Evolutionary conservation across 225 moss, liverwort and hornwort species (phyloP).

Genomic region (Sphagnum contortum): DNA sequence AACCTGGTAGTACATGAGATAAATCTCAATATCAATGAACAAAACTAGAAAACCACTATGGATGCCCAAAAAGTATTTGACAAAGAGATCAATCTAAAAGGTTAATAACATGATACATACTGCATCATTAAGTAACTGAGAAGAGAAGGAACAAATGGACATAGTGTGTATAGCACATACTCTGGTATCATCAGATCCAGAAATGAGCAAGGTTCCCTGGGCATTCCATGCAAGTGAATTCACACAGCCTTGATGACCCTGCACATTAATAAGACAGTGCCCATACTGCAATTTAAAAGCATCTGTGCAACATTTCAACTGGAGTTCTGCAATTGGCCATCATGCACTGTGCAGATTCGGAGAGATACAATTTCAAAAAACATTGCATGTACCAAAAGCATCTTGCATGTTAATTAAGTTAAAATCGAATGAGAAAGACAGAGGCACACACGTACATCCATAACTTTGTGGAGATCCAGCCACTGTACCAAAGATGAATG

Average conservation of each 20-base stretch:
- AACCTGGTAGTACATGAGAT: conserved; percentile 40
- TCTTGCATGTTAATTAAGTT: too few species aligned
- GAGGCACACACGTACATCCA: conserved; percentile 41
- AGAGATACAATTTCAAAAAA: too few species aligned
- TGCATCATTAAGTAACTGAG: too few species aligned
- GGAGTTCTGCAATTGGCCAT: too few species aligned
- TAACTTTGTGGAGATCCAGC: conserved; percentile 66
- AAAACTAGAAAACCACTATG: too few species aligned
- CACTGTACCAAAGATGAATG: conserved; percentile 92
- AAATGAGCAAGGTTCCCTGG: conserved; percentile 84
- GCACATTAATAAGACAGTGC: conserved; percentile 15
- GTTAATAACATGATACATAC: too few species aligned
- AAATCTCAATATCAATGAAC: background rate
- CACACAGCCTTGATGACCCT: conserved; percentile 98
- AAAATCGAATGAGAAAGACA: background rate
- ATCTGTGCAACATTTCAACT: too few species aligned
- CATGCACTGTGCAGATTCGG: too few species aligned
- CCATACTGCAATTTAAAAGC: background rate
- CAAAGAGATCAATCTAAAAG: too few species aligned
- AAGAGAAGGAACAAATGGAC: too few species aligned
- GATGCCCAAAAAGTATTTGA: too few species aligned
- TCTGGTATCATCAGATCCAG: conserved; percentile 96
- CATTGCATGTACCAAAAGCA: too few species aligned
- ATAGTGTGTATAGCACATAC: conserved; percentile 17
- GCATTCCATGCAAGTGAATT: conserved; percentile 87